Evolutionary conservation across 225 moss, liverwort and hornwort genomes (phyloP).

Genomic region (Marchantia polymorpha): DNA sequence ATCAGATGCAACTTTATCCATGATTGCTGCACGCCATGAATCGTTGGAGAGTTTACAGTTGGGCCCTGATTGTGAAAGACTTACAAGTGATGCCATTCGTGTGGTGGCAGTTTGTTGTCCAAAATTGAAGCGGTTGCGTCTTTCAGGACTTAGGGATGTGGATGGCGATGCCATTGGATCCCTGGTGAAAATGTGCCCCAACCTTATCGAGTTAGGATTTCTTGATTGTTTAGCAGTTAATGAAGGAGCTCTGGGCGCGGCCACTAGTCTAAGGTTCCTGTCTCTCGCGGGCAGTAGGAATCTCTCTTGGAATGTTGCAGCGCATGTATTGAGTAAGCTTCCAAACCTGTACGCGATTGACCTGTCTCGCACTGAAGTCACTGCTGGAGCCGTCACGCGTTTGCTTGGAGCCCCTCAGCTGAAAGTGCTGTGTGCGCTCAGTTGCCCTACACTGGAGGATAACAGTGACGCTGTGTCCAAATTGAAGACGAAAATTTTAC

Average conservation of each 20-base stretch:
- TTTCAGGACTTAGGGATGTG: constrained; percentile 73
- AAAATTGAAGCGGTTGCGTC: constrained; percentile 67
- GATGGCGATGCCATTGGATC: constrained; percentile 60
- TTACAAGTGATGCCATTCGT: constrained; percentile 76
- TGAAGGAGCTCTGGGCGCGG: constrained; percentile 59
- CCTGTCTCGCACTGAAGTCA: constrained; percentile 76
- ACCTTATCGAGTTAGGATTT: constrained; percentile 68
- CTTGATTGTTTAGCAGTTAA: constrained; percentile 67
- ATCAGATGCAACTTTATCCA: constrained; percentile 72
- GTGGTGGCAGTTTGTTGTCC: constrained; percentile 83
- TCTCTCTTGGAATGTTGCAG: constrained; percentile 69
- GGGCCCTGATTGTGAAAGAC: constrained; percentile 74
- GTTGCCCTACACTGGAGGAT: constrained; percentile 75
- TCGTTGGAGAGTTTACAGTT: constrained; percentile 70
- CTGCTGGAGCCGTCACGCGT: constrained; percentile 55
- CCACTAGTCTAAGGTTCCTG: constrained; percentile 64
- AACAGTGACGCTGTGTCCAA: constrained; percentile 45
- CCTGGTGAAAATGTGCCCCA: constrained; percentile 64
- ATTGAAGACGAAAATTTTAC: constrained; percentile 49
- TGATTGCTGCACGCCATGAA: constrained; percentile 82
- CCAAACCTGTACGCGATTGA: constrained; percentile 75
- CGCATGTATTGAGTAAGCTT: constrained; percentile 62
- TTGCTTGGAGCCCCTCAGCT: constrained; percentile 65
- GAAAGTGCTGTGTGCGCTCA: constrained; percentile 71
- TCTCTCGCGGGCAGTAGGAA: constrained; percentile 81